Evolutionary conservation across 257 asterid species (phyloP), one percentile per base, ranked within the genome.

Genomic region (Rehmannia glutinosa): DNA sequence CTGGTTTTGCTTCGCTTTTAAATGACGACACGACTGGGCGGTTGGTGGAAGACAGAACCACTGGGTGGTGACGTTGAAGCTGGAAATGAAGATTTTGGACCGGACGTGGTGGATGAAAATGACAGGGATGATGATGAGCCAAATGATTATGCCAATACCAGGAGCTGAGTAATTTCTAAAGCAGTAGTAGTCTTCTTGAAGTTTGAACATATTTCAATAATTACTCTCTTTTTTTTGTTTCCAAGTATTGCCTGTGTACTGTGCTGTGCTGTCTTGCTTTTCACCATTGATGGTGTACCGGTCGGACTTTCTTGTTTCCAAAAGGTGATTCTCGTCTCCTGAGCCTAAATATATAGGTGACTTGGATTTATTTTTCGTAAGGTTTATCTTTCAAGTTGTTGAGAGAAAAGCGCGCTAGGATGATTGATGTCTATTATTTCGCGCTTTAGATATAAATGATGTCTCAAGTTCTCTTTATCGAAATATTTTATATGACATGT

Each of bases 81-180:
- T 69, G 78, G 52, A 43, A 25, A 24, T 24, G 76, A 60, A 27
- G 74, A 49, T 27, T 42, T 52, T 54, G 78, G 50, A 32, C 16
- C 10, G 32, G 78, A 62, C 58, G 6, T 9, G 6, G 17, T 38
- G 6, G 64, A 51, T 15, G 78, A 30, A 30, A 15, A 35, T 24
- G 69, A 38, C 27, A 59, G 11, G 56, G 63, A 58, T 13, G 13
- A 59, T 4, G 80, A 73, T 11, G 87, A 68, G 72, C 64, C 75
- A n/a, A 56, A 64, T 35, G 78, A 76, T 67, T 70, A 71, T 72
- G 85, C 83, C 50, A 80, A 79, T 64, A 72, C 76, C 47, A 72
- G 80, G 74, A 39, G 71, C 61, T 83, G 78, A 79, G 41, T 25
- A 23, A 9, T 46, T 43, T 45, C 4, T 10, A 35, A 49, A 39